These are phyloP conservation scores for Myrmaecium sp. DNA, from an alignment of 2,329 filamentous ascomycete species.

Conservation along the genomic window DNA sequence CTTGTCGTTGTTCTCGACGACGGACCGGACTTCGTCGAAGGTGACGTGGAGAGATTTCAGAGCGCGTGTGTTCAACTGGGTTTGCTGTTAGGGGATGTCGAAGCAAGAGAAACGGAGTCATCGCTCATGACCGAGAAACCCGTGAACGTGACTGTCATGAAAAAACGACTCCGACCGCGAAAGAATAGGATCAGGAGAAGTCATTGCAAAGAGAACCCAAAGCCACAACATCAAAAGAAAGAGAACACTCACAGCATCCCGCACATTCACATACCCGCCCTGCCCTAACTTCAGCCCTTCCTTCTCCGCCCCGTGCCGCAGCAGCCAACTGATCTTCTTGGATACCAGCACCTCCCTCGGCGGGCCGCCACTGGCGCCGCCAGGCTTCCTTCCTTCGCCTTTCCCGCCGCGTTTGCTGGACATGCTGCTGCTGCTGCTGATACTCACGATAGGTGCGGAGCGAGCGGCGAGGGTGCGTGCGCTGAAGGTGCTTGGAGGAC, in stretches of 20 bases:
- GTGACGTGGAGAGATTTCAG: constrained; percentile 57
- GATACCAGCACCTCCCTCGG: constrained; percentile 29
- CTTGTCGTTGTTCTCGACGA: constrained; percentile 68
- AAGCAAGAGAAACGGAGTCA: too few species aligned
- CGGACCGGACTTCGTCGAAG: constrained; percentile 51
- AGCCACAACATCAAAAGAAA: background rate
- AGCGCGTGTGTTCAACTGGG: constrained; percentile 37
- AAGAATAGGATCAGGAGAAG: constrained; percentile 1
- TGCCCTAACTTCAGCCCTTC: constrained; percentile 41
- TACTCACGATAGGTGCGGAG: too few species aligned
- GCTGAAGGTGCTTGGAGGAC: too few species aligned
- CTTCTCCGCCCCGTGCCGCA: constrained; percentile 44
- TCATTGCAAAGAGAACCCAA: constrained; percentile 1
- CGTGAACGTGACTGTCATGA: background rate
- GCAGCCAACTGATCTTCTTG: constrained; percentile 34
- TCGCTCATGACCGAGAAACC: too few species aligned
- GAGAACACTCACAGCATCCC: constrained; percentile 34
- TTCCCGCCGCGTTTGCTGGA: constrained; percentile 2
- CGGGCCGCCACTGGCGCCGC: constrained; percentile 6
- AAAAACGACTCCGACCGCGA: constrained; percentile 1
- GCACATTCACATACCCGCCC: constrained; percentile 43
- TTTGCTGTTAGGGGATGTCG: background rate
- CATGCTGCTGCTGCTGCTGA: too few species aligned
- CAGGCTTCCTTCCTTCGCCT: constrained; percentile 1
- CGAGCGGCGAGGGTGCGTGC: too few species aligned